phyloP scores from a whole-genome alignment of 345 rosid genomes.

The Ricinus communis region DNA sequence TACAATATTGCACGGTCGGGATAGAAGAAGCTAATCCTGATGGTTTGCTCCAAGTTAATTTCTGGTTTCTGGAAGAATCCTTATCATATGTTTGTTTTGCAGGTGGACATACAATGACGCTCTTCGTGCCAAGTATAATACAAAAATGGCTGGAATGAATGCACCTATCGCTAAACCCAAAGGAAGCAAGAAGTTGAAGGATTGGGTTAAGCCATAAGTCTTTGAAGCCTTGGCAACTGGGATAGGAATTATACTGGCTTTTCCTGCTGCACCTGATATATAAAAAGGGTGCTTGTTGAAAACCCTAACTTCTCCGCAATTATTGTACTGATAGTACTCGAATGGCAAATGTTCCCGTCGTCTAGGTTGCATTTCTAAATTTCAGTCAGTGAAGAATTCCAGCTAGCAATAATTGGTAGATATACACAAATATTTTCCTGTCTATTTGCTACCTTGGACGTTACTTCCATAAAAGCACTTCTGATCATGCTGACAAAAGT shows the following conservation, averaged over 20 bases:
- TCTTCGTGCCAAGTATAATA: constrained; percentile 71
- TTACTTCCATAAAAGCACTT: not conserved
- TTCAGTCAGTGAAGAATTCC: not conserved
- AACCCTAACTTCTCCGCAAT: too few relatives aligned
- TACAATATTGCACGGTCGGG: not conserved
- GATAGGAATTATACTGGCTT: not conserved
- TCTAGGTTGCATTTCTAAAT: too few relatives aligned
- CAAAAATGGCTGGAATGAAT: constrained; percentile 75
- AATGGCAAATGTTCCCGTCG: too few relatives aligned
- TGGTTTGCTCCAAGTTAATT: not conserved
- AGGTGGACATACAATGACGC: constrained; percentile 73
- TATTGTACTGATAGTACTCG: too few relatives aligned
- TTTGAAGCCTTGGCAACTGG: not conserved
- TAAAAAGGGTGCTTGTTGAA: not conserved
- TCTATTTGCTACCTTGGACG: not conserved
- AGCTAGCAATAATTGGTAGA: not conserved
- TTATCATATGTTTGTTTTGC: constrained; percentile 15
- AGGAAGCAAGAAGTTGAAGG: constrained; percentile 82
- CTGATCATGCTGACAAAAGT: not conserved
- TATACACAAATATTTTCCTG: not conserved
- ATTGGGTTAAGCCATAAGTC: constrained; percentile 41
- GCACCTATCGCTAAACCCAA: constrained; percentile 60
- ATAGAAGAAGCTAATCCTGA: not conserved
- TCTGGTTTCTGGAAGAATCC: not conserved
- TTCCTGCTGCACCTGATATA: not conserved